These are phyloP conservation scores for Samsoniella hepiali DNA, from an alignment of 2,329 filamentous ascomycete genomes.

Conservation along the genomic window DNA sequence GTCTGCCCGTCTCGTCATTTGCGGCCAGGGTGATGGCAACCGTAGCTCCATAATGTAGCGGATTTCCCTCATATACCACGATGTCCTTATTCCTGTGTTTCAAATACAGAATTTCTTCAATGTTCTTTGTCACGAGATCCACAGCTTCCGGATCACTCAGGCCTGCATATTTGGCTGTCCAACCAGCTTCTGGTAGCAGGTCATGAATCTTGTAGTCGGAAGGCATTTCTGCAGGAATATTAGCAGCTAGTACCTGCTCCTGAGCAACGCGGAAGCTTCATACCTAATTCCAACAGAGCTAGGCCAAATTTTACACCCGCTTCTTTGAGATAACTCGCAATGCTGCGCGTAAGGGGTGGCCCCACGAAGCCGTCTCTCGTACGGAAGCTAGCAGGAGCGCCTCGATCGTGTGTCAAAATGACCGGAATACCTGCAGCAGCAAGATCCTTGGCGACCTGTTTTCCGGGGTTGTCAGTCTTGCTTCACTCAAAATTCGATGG, in stretches of 20 bases:
- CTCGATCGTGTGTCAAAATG: slow-evolving; percentile 40
- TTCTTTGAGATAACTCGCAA: slow-evolving; percentile 37
- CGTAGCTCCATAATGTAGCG: slow-evolving; percentile 38
- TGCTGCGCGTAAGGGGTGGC: slow-evolving; percentile 39
- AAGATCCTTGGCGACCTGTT: slow-evolving; percentile 38
- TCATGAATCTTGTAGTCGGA: slow-evolving; percentile 39
- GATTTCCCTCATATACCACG: slow-evolving; percentile 43
- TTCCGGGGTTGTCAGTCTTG: neutral
- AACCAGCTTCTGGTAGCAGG: slow-evolving; percentile 37
- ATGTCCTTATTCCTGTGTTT: slow-evolving; percentile 34
- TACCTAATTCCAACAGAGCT: slow-evolving; percentile 28
- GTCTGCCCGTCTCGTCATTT: slow-evolving; percentile 26
- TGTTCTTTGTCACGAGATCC: slow-evolving; percentile 37
- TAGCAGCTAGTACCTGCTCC: neutral
- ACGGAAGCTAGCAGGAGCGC: slow-evolving; percentile 34
- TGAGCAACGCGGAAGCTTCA: neutral
- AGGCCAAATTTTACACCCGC: slow-evolving; percentile 39
- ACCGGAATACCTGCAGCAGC: slow-evolving; percentile 39
- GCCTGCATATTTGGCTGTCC: slow-evolving; percentile 40
- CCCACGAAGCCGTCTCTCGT: slow-evolving; percentile 38
- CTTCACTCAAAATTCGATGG: too few species aligned
- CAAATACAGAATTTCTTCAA: slow-evolving; percentile 40
- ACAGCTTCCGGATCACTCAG: slow-evolving; percentile 34
- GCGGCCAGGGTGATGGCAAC: slow-evolving; percentile 37
- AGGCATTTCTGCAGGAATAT: slow-evolving; percentile 22